Evolutionary conservation across 208 protist genomes (phyloP).

Genomic region (Willaertia magna): DNA sequence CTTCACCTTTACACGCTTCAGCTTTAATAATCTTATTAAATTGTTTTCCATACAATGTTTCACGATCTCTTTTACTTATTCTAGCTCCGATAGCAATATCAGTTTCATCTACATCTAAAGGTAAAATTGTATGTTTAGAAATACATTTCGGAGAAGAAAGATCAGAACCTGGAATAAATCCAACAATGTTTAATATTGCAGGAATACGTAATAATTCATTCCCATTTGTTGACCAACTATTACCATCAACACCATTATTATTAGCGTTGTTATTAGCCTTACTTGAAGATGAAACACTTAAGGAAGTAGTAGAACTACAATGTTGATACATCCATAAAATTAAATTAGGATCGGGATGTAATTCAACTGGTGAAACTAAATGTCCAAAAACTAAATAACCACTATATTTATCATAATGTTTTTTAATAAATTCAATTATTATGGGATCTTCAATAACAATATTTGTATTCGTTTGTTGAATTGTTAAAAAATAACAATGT

Average conservation of each 20-base stretch:
- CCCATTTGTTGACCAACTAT: neutral
- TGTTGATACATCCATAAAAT: neutral
- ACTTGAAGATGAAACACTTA: neutral
- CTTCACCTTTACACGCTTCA: neutral
- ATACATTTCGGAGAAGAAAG: neutral
- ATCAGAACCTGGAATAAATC: neutral
- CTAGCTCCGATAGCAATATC: neutral
- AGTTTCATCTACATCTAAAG: neutral
- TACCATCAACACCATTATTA: neutral
- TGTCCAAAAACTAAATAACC: slow-evolving; percentile 1
- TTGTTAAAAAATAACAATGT: neutral
- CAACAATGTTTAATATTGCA: neutral
- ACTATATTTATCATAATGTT: neutral
- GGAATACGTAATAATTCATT: neutral
- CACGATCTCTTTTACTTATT: neutral
- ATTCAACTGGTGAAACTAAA: neutral
- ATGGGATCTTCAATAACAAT: neutral
- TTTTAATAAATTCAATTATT: neutral
- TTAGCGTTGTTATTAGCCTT: neutral
- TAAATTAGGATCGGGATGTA: slow-evolving; percentile 7
- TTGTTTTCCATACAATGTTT: neutral
- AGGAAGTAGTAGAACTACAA: neutral
- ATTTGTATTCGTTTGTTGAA: neutral
- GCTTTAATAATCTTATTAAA: neutral
- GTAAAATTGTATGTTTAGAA: neutral